phyloP scores from a whole-genome alignment of 1,284 basidiomycete species.

The Leccinum insigne region DNA sequence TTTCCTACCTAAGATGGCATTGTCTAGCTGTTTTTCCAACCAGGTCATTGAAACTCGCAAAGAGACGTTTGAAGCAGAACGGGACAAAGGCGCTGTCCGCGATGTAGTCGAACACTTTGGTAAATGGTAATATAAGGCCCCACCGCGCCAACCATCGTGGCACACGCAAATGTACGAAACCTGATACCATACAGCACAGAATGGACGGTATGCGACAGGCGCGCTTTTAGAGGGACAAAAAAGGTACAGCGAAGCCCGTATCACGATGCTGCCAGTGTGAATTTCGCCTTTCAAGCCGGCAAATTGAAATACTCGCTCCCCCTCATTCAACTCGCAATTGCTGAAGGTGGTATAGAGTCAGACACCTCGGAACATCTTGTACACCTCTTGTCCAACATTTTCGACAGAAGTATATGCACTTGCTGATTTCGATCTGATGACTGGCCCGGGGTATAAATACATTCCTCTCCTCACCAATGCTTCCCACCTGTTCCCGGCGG shows the following conservation, averaged over 20 bases:
- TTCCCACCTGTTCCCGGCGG: neutral
- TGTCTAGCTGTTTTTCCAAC: constrained; percentile 26
- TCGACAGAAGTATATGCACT: neutral
- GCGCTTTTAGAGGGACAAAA: too few relatives aligned
- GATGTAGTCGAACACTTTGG: constrained; percentile 33
- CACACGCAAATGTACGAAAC: constrained; percentile 8
- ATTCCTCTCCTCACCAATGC: neutral
- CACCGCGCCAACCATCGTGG: neutral
- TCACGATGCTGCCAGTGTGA: too few relatives aligned
- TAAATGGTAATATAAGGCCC: constrained; percentile 9
- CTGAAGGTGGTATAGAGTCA: neutral
- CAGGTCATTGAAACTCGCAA: constrained; percentile 28
- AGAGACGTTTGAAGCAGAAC: constrained; percentile 9
- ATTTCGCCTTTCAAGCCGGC: too few relatives aligned
- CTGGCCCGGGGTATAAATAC: neutral
- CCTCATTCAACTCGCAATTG: neutral
- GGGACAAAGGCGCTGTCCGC: constrained; percentile 8
- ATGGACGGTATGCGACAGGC: constrained; percentile 26
- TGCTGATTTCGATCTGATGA: neutral
- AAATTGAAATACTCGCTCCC: too few relatives aligned
- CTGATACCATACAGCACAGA: constrained; percentile 31
- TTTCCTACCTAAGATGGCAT: neutral
- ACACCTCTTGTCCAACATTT: neutral
- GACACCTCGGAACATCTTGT: neutral
- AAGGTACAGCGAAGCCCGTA: too few relatives aligned